Percentiles rank a stretch among this genome's conserved stretches.
phyloP scores from a whole-genome alignment of 2,329 filamentous ascomycete species.

The Venturia aucupariae region DNA sequence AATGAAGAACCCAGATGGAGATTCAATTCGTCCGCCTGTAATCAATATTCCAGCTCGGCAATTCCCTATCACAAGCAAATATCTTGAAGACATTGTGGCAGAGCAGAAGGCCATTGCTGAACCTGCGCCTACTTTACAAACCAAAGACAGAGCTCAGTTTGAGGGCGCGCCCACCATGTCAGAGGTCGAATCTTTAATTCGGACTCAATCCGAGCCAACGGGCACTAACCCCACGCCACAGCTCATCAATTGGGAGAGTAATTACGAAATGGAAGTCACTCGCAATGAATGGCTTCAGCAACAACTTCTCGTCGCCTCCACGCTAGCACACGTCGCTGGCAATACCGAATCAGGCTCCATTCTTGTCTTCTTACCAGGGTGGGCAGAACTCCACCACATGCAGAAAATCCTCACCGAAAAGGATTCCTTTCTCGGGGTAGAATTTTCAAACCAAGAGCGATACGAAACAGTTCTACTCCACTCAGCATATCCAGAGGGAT shows the following conservation, averaged over 20 bases:
- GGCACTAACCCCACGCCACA: neutral
- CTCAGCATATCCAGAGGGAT: conserved; percentile 36
- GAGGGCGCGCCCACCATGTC: neutral
- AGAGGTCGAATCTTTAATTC: neutral
- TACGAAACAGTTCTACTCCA: conserved; percentile 40
- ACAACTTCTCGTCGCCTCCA: conserved; percentile 8
- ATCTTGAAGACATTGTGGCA: conserved; percentile 32
- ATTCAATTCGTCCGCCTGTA: conserved; percentile 28
- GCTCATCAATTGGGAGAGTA: conserved; percentile 7
- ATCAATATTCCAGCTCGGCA: conserved; percentile 36
- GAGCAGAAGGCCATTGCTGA: conserved; percentile 19
- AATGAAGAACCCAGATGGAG: conserved; percentile 23
- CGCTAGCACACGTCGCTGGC: conserved; percentile 13
- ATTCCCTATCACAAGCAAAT: conserved; percentile 35
- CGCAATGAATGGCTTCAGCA: neutral
- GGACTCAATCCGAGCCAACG: neutral
- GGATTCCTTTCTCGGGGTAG: conserved; percentile 25
- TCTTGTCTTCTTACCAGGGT: conserved; percentile 40
- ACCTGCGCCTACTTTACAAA: conserved; percentile 17
- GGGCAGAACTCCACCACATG: conserved; percentile 30
- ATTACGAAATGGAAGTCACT: neutral
- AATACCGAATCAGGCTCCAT: conserved; percentile 24
- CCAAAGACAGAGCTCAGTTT: neutral
- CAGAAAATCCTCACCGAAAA: conserved; percentile 5
- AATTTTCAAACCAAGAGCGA: conserved; percentile 32